Evolutionary conservation across 257 asterid genomes (phyloP).

Genomic region (Forsythia suspensa): DNA sequence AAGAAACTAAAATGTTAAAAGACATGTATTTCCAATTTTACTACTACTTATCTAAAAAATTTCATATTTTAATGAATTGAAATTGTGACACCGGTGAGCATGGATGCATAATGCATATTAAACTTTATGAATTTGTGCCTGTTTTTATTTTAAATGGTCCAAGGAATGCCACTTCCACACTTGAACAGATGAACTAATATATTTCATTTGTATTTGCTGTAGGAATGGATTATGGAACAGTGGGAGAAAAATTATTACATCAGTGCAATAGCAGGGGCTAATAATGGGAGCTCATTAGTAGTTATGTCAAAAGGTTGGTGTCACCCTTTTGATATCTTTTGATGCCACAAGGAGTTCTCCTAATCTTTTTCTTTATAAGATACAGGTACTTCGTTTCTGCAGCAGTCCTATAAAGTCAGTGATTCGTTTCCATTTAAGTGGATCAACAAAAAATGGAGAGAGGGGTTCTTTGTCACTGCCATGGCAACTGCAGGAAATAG

Average conservation of each 20-base stretch:
- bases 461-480: conserved; percentile 66
- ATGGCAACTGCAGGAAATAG: conserved; percentile 70
- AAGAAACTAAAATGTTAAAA: background rate
- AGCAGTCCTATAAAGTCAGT: conserved; percentile 73
- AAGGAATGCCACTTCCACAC: background rate
- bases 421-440: conserved; percentile 72
- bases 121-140: background rate
- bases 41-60: background rate
- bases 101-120: background rate
- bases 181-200: background rate
- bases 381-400: conserved; percentile 58
- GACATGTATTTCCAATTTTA: background rate
- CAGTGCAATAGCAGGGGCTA: conserved; percentile 68
- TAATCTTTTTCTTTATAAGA: background rate
- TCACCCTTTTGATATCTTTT: background rate
- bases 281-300: conserved; percentile 62
- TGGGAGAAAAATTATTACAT: conserved; percentile 73
- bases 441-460: conserved; percentile 78
- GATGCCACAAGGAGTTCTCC: background rate
- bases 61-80: background rate
- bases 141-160: background rate
- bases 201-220: conserved; percentile 13
- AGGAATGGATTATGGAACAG: conserved; percentile 79
- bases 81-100: background rate
- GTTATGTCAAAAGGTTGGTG: conserved; percentile 75